phyloP scores from a whole-genome alignment of 495 filamentous ascomycete genomes.

The Usnea hakonensis region DNA sequence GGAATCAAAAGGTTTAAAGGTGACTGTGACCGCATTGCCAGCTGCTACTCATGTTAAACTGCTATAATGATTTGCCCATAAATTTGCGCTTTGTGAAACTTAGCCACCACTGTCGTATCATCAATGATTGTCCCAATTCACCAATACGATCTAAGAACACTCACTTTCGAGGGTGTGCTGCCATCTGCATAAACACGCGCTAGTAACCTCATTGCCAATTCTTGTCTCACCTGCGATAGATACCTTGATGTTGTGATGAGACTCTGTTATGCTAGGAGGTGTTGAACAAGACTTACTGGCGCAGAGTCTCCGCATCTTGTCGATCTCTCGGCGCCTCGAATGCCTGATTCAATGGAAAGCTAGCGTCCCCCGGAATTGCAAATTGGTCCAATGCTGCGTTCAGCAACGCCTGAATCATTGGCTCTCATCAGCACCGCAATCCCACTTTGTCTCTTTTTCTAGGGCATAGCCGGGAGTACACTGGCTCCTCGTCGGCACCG shows the following conservation, averaged over 20 bases:
- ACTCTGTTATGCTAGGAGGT: not conserved
- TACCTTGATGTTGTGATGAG: conserved; percentile 40
- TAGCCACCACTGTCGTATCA: conserved; percentile 69
- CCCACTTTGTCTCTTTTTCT: not conserved
- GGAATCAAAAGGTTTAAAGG: not conserved
- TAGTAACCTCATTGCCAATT: conserved; percentile 72
- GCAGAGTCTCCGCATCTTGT: conserved; percentile 78
- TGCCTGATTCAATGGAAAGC: conserved; percentile 84
- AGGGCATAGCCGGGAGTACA: not conserved
- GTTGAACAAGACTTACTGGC: conserved; percentile 46
- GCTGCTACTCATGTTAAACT: not conserved
- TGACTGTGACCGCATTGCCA: not conserved
- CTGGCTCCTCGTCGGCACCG: not conserved
- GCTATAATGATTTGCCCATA: conserved; percentile 70
- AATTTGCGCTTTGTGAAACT: conserved; percentile 98
- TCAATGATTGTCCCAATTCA: conserved; percentile 8
- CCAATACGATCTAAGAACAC: conserved; percentile 7
- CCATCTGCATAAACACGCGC: conserved; percentile 81
- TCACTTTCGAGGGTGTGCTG: conserved; percentile 74
- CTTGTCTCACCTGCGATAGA: conserved; percentile 84
- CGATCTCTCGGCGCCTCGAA: conserved; percentile 74
- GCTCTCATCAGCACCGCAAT: not conserved
- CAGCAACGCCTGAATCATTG: conserved; percentile 45
- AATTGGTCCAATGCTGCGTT: conserved; percentile 84
- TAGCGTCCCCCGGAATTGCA: conserved; percentile 87